Evolutionary conservation across 2,329 filamentous ascomycete genomes (phyloP).

Genomic region (Lecanosticta acicola): DNA sequence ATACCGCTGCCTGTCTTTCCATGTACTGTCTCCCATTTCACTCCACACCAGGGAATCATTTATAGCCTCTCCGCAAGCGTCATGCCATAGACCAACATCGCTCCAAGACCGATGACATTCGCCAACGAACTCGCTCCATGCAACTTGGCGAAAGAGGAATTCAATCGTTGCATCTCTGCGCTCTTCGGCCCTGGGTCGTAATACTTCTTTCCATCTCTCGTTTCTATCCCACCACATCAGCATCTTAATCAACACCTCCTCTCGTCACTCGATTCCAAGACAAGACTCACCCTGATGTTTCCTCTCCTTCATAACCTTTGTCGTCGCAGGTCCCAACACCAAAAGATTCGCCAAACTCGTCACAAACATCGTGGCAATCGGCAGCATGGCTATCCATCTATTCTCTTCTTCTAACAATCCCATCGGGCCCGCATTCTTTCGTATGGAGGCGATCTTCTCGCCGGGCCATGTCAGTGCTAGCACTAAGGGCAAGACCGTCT

Average conservation of each 20-base stretch:
- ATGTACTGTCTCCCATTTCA: neutral
- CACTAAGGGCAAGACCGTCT: slow-evolving; percentile 66
- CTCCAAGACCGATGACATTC: slow-evolving; percentile 66
- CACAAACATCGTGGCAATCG: slow-evolving; percentile 64
- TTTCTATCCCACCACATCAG: slow-evolving; percentile 49
- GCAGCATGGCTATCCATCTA: slow-evolving; percentile 59
- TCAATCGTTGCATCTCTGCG: slow-evolving; percentile 73
- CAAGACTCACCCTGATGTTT: slow-evolving; percentile 65
- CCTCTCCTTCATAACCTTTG: slow-evolving; percentile 66
- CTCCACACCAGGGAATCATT: too few species aligned
- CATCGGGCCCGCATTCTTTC: slow-evolving; percentile 24
- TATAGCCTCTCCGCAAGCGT: slow-evolving; percentile 60
- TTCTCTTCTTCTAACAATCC: slow-evolving; percentile 54
- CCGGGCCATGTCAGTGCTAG: slow-evolving; percentile 77
- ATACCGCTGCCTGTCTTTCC: too few species aligned
- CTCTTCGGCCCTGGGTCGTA: slow-evolving; percentile 75
- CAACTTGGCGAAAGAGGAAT: slow-evolving; percentile 69
- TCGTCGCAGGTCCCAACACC: slow-evolving; percentile 69
- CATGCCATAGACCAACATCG: slow-evolving; percentile 71
- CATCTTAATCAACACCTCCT: too few species aligned
- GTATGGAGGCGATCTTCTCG: slow-evolving; percentile 32
- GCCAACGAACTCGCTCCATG: slow-evolving; percentile 77
- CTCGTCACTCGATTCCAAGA: too few species aligned
- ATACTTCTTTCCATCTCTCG: slow-evolving; percentile 81
- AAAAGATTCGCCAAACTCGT: slow-evolving; percentile 65